phyloP scores from a whole-genome alignment of 2,329 filamentous ascomycete species.

The Hysterium pulicare region DNA sequence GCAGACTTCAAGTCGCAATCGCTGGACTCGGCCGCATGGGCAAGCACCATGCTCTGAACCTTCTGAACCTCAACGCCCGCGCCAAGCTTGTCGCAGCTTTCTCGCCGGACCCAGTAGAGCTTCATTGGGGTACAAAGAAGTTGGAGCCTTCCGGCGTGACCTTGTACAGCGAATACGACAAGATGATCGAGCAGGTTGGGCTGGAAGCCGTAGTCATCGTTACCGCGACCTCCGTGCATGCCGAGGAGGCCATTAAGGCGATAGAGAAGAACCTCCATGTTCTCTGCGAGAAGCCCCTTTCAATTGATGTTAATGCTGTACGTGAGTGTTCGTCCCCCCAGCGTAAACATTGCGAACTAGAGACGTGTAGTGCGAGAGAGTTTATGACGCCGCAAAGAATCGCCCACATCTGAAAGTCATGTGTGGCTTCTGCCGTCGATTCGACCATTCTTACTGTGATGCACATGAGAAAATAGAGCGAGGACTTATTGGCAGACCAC shows the following conservation, averaged over 20 bases:
- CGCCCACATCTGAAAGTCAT: conserved; percentile 42
- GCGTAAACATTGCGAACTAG: conserved; percentile 2
- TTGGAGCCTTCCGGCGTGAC: conserved; percentile 45
- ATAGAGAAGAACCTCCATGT: conserved; percentile 37
- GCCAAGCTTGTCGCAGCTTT: conserved; percentile 51
- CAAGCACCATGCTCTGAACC: conserved; percentile 50
- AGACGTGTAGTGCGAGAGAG: conserved; percentile 15
- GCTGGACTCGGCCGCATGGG: conserved; percentile 55
- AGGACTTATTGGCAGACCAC: conserved; percentile 39
- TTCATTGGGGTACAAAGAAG: conserved; percentile 44
- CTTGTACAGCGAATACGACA: conserved; percentile 46
- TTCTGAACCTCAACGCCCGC: conserved; percentile 45
- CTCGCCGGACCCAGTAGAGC: conserved; percentile 45
- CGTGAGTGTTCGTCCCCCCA: conserved; percentile 5
- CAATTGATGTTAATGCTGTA: conserved; percentile 28
- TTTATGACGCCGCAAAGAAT: conserved; percentile 35
- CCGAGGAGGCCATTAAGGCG: conserved; percentile 30
- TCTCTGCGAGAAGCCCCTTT: conserved; percentile 40
- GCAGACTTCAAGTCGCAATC: conserved; percentile 41
- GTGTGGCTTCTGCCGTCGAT: conserved; percentile 45
- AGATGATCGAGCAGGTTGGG: conserved; percentile 44
- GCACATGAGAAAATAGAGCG: conserved; percentile 32
- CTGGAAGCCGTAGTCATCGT: conserved; percentile 43
- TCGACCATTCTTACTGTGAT: conserved; percentile 44
- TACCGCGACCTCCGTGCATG: conserved; percentile 35